Evolutionary conservation across 352 stramenopile species (phyloP).

Genomic region (Phytophthora crassamura): DNA sequence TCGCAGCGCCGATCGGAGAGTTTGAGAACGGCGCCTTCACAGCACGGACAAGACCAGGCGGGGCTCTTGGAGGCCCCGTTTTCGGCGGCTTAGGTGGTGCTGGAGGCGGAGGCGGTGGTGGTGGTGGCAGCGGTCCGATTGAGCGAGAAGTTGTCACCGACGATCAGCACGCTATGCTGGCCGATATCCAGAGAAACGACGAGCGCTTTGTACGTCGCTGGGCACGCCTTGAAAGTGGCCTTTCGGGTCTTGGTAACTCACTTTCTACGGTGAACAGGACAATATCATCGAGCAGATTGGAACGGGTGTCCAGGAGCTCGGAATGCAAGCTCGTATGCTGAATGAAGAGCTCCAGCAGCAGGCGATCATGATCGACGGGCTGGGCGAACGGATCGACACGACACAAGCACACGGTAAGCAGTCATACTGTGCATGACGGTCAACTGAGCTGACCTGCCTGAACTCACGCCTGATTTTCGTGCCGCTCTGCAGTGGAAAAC

Average conservation of each 20-base stretch:
- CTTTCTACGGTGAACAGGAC: constrained; percentile 48
- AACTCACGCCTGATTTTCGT: not conserved
- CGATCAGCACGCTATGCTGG: constrained; percentile 70
- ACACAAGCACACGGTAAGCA: constrained; percentile 74
- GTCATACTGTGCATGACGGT: not conserved
- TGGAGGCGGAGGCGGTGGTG: constrained; percentile 34
- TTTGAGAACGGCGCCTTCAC: constrained; percentile 78
- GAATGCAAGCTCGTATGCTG: constrained; percentile 73
- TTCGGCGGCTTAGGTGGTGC: constrained; percentile 40
- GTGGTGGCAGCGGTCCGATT: constrained; percentile 25
- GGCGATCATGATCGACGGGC: constrained; percentile 88
- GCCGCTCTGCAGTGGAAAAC: constrained; percentile 64
- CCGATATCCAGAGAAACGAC: constrained; percentile 85
- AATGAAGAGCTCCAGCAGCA: constrained; percentile 89
- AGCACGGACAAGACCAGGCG: constrained; percentile 33
- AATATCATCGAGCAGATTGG: constrained; percentile 89
- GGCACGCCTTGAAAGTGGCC: not conserved
- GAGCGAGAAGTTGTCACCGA: constrained; percentile 65
- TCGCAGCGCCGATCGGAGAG: constrained; percentile 52
- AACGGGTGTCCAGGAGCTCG: constrained; percentile 78
- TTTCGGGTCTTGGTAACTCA: not conserved
- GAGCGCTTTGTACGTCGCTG: constrained; percentile 75
- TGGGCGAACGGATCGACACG: constrained; percentile 83
- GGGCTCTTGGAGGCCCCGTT: constrained; percentile 26
- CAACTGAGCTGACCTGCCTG: constrained; percentile 5